These are phyloP conservation scores for Scedosporium boydii DNA, from an alignment of 2,329 filamentous ascomycete genomes.

Conservation along the genomic window DNA sequence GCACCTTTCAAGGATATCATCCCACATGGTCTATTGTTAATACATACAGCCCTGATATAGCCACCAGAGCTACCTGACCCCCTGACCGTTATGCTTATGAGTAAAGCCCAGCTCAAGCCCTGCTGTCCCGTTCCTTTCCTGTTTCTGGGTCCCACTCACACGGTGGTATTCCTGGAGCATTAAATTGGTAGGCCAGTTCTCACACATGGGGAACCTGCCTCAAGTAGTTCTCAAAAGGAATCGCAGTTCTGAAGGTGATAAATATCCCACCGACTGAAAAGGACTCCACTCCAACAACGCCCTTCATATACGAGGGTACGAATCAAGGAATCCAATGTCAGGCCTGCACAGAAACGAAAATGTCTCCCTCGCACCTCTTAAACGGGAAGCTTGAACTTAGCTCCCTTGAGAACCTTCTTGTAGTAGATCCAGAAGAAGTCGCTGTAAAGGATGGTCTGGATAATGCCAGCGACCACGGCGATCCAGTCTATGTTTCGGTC, in stretches of 20 bases:
- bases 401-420: conserved; percentile 84
- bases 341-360: too few relatives aligned
- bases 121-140: not conserved
- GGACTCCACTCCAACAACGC: too few relatives aligned
- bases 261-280: too few relatives aligned
- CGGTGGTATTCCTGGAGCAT: too few relatives aligned
- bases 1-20: not conserved
- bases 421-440: conserved; percentile 99
- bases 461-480: conserved; percentile 75
- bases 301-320: too few relatives aligned
- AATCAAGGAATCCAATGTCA: too few relatives aligned
- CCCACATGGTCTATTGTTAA: not conserved
- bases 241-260: too few relatives aligned
- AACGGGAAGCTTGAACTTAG: conserved; percentile 79
- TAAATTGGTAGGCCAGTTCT: too few relatives aligned
- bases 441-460: conserved; percentile 93
- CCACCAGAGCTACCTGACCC: not conserved
- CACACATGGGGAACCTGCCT: too few relatives aligned
- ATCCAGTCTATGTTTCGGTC: conserved; percentile 73
- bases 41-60: not conserved
- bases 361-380: conserved; percentile 27
- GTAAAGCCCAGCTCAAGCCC: not conserved
- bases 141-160: not conserved
- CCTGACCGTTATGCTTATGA: not conserved
- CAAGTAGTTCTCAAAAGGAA: too few relatives aligned